Evolutionary conservation across 192 early-diverging fungal species (phyloP).

Genomic region (Rhizophagus sp.): DNA sequence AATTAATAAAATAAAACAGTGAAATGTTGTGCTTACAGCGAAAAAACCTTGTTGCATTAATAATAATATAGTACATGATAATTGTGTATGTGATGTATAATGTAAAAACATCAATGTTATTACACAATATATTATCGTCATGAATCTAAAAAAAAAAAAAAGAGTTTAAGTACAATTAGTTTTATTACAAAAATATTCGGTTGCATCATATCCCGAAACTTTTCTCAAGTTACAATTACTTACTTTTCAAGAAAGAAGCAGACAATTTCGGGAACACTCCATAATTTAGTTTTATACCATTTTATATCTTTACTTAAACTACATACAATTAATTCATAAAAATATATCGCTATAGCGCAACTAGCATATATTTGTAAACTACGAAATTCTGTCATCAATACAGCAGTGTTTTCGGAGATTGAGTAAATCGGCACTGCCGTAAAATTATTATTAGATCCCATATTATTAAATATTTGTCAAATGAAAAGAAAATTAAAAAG

Average conservation of each 20-base stretch:
- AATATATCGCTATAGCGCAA: not conserved
- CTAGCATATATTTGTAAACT: not conserved
- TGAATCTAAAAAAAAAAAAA: not conserved
- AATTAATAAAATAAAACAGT: not conserved
- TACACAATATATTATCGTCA: not conserved
- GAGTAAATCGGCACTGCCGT: not conserved
- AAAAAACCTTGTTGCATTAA: not conserved
- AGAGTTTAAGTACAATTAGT: not conserved
- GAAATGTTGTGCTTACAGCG: not conserved
- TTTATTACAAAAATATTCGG: too few species aligned
- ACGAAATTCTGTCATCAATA: not conserved
- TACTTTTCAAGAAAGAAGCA: not conserved
- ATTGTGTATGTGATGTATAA: not conserved
- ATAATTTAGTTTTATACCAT: not conserved
- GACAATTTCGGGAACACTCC: not conserved
- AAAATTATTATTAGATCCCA: not conserved
- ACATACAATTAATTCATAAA: not conserved
- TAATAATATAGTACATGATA: not conserved
- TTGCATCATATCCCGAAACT: too few species aligned
- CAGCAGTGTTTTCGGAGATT: not conserved
- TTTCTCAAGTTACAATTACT: not conserved
- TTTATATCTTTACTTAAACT: not conserved
- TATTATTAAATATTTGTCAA: not conserved
- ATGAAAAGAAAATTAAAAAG: too few species aligned
- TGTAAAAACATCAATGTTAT: not conserved